Evolutionary conservation across 2,329 filamentous ascomycete genomes (phyloP).

Genomic region (Fusarium sp.): DNA sequence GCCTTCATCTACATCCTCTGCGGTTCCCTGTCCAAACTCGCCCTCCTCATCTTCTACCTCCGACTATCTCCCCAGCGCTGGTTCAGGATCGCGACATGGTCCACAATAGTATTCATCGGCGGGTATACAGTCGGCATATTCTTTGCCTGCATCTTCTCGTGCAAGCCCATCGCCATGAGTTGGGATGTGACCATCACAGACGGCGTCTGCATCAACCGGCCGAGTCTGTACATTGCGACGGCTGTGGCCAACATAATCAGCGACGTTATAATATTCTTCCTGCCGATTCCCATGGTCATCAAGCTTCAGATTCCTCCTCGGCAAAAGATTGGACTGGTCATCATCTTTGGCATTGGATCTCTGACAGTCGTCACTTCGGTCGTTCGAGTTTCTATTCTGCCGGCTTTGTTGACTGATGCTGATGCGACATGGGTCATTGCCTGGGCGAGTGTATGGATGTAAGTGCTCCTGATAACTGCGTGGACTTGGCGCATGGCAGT

Average conservation of each 20-base stretch:
- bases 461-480: background rate
- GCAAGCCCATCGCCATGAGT: conserved; percentile 46
- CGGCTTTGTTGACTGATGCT: conserved; percentile 37
- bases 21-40: conserved; percentile 51
- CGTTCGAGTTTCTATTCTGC: conserved; percentile 45
- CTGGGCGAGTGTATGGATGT: conserved; percentile 46
- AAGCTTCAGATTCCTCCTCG: conserved; percentile 57
- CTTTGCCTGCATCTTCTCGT: conserved; percentile 52
- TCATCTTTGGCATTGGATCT: conserved; percentile 58
- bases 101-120: conserved; percentile 44
- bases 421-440: conserved; percentile 48
- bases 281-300: conserved; percentile 60
- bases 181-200: conserved; percentile 47
- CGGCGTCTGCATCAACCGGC: conserved; percentile 57
- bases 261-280: conserved; percentile 58
- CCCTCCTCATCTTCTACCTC: conserved; percentile 54
- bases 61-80: conserved; percentile 50
- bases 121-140: conserved; percentile 49
- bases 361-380: conserved; percentile 50
- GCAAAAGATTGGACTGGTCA: conserved; percentile 59
- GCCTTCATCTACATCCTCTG: conserved; percentile 50
- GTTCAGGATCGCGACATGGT: conserved; percentile 48
- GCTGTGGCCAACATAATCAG: conserved; percentile 60
- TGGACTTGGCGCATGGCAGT: background rate
- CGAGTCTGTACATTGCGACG: conserved; percentile 61